Evolutionary conservation across 2,329 filamentous ascomycete genomes (phyloP).

Genomic region (Sphaerulina populicola): DNA sequence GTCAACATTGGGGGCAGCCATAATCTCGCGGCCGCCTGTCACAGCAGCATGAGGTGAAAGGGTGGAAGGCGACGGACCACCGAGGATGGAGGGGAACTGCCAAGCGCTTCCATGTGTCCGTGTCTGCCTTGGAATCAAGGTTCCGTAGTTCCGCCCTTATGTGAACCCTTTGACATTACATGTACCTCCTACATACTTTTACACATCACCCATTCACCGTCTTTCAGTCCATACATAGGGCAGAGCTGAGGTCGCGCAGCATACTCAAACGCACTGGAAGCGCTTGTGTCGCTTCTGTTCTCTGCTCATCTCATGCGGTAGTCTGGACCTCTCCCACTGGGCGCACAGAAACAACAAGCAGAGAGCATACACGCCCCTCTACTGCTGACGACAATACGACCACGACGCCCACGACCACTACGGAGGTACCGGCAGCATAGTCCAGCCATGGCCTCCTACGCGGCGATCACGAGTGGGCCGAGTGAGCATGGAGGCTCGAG

Average conservation of each 20-base stretch:
- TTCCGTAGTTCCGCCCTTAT: too few species aligned
- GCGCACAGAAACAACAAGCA: background rate
- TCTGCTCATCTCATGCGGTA: slow-evolving; percentile 5
- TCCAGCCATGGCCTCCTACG: slow-evolving; percentile 39
- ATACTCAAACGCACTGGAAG: background rate
- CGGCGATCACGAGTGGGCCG: slow-evolving; percentile 37
- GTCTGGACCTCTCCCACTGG: slow-evolving; percentile 1
- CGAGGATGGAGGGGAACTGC: background rate
- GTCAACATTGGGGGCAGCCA: slow-evolving; percentile 7
- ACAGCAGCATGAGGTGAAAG: slow-evolving; percentile 13
- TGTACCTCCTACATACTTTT: too few species aligned
- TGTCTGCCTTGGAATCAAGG: too few species aligned
- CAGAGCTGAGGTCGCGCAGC: background rate
- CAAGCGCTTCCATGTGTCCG: too few species aligned
- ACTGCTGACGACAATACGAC: background rate
- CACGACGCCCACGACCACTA: background rate
- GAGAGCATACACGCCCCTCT: background rate
- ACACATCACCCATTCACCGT: background rate
- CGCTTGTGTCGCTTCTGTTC: slow-evolving; percentile 8
- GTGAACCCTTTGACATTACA: too few species aligned
- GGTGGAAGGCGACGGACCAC: too few species aligned
- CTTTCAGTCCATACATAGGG: background rate
- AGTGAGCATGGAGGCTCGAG: slow-evolving; percentile 35
- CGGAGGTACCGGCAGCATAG: background rate
- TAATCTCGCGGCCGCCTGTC: slow-evolving; percentile 3